Percentiles rank a stretch among this genome's conserved stretches.
Conservation (phyloP, 73 alveolate genomes). For the Durusdinium trenchii region DNA sequence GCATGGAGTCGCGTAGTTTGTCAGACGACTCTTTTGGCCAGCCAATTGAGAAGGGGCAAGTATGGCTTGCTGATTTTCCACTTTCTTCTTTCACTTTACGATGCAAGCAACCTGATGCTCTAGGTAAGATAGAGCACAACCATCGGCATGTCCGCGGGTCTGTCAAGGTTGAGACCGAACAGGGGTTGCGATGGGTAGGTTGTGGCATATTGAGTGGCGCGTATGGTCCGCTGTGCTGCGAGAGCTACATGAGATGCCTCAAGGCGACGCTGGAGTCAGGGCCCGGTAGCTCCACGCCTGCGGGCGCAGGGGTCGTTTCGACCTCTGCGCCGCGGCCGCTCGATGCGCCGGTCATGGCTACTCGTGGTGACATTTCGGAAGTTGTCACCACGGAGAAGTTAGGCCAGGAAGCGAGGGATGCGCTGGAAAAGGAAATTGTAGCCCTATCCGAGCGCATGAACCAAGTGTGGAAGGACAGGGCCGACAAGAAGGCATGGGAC, state of each 20-base stretch:
- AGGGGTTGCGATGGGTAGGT: neutral
- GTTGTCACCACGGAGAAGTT: neutral
- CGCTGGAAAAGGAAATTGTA: neutral
- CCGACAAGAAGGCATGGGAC: neutral
- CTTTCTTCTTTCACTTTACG: no score
- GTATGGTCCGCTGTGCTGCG: neutral
- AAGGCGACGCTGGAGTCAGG: no score
- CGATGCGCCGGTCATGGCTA: neutral
- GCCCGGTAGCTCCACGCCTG: neutral
- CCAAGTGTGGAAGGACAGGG: neutral
- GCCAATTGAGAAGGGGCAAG: no score
- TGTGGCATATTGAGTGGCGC: neutral
- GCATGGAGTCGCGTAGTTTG: no score
- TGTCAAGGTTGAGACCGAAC: neutral
- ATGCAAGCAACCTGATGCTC: no score
- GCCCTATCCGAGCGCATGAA: neutral
- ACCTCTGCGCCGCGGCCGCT: neutral
- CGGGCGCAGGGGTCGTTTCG: neutral
- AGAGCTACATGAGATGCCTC: neutral
- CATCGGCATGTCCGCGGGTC: neutral
- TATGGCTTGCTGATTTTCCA: no score
- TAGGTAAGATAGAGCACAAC: no score
- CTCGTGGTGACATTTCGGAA: neutral
- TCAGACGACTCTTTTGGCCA: no score
- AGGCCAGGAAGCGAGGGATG: neutral